A percentile compares a stretch with the other conserved stretches of the same genome.
Conservation (phyloP, 176 grass and related monocot genomes). For the Musa itinerans region DNA sequence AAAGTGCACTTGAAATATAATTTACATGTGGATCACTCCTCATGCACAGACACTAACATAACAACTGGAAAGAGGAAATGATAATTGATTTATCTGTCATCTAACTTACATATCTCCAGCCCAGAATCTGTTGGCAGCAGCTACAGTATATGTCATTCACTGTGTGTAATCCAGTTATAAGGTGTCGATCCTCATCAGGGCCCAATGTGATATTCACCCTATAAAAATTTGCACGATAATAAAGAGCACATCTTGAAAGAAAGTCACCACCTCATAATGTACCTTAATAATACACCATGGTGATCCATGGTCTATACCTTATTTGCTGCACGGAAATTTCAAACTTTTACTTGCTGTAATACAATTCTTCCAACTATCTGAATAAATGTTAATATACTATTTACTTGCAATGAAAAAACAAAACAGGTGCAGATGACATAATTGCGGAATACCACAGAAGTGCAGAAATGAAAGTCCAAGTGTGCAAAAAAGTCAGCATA, state of each 20-base stretch:
- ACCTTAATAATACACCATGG: neutral
- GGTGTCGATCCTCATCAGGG: slow-evolving; percentile 65
- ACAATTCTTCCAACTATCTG: neutral
- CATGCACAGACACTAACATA: neutral
- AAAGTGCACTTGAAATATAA: neutral
- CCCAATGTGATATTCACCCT: slow-evolving; percentile 83
- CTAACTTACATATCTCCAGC: slow-evolving; percentile 88
- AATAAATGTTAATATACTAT: neutral
- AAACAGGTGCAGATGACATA: neutral
- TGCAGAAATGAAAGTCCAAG: neutral
- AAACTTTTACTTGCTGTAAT: neutral
- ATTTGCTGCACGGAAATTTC: neutral
- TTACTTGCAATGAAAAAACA: neutral
- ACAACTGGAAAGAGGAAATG: neutral
- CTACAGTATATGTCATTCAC: slow-evolving; percentile 92
- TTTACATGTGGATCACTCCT: neutral
- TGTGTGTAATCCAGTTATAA: slow-evolving; percentile 77
- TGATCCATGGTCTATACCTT: neutral
- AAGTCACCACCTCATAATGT: neutral
- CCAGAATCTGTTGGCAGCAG: slow-evolving; percentile 65
- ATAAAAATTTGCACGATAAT: neutral
- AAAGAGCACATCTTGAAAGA: neutral
- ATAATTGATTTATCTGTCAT: neutral
- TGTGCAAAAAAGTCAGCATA: neutral
- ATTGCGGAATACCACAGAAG: neutral